A percentile compares a stretch with the other conserved stretches of the same genome.
phyloP scores from a whole-genome alignment of 805 yeast species.

The Naumovozyma castellii region DNA sequence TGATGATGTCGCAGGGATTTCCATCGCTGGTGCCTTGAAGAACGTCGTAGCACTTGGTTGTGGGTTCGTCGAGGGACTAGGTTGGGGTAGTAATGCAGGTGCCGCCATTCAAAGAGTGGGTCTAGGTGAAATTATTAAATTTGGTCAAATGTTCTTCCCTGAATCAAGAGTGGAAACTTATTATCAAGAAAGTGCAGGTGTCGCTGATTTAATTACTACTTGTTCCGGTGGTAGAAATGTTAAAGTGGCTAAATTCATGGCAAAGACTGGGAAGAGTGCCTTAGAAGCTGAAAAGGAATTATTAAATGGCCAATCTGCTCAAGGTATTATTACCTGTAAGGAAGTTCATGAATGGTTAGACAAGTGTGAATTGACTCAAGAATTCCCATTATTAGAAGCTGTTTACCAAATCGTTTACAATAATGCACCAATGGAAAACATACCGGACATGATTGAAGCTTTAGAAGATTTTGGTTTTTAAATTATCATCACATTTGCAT shows the following conservation, averaged over 20 bases:
- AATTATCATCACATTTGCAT: too few relatives aligned
- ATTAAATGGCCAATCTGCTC: conserved; percentile 93
- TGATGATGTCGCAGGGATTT: conserved; percentile 90
- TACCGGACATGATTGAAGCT: conserved; percentile 61
- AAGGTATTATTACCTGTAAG: conserved; percentile 82
- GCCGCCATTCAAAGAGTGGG: conserved; percentile 97
- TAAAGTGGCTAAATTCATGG: conserved; percentile 80
- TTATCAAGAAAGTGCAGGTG: conserved; percentile 93
- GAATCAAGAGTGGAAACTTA: conserved; percentile 68
- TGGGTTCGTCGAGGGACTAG: conserved; percentile 94
- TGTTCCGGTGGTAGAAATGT: conserved; percentile 98
- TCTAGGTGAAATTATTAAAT: conserved; percentile 76
- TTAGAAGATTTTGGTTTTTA: conserved; percentile 14
- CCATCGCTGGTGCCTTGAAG: conserved; percentile 94
- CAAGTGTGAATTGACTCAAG: conserved; percentile 37
- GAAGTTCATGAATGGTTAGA: conserved; percentile 83
- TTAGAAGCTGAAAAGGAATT: conserved; percentile 75
- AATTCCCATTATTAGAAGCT: conserved; percentile 61
- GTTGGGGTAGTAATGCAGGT: conserved; percentile 99
- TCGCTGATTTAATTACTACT: conserved; percentile 94
- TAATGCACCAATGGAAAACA: conserved; percentile 58
- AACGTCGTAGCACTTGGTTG: conserved; percentile 94
- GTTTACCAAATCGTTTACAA: conserved; percentile 80
- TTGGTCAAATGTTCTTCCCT: conserved; percentile 76
- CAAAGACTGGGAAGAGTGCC: conserved; percentile 67